These are phyloP conservation scores for Chimonanthus praecox DNA, from an alignment of 164 flowering plant species.

Conservation along the genomic window DNA sequence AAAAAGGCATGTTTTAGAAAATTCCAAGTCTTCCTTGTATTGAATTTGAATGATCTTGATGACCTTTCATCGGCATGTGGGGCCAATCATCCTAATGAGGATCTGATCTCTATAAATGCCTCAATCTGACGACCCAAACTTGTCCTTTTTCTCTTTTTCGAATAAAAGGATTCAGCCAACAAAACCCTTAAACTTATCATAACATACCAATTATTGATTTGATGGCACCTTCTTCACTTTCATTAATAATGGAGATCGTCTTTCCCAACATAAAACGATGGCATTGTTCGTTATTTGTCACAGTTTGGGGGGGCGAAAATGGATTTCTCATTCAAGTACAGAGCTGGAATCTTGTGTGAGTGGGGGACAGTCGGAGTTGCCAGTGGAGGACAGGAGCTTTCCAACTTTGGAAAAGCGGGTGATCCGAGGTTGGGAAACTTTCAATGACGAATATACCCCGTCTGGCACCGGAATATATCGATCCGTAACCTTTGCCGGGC, in stretches of 20 bases:
- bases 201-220: neutral
- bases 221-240: neutral
- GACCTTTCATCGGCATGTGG: too few species aligned
- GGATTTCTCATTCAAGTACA: neutral
- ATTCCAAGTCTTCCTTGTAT: too few species aligned
- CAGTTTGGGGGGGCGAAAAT: neutral
- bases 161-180: neutral
- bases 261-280: neutral
- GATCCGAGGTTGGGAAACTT: neutral
- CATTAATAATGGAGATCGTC: neutral
- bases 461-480: neutral
- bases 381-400: neutral
- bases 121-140: too few species aligned
- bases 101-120: too few species aligned
- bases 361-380: neutral
- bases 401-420: neutral
- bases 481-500: neutral
- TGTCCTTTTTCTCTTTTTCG: neutral
- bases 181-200: neutral
- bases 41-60: too few species aligned
- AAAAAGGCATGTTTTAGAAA: too few species aligned
- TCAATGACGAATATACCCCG: neutral
- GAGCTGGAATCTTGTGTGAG: neutral
- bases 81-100: too few species aligned
- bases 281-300: neutral